phyloP scores from a whole-genome alignment of 2,329 filamentous ascomycete genomes.

The Zalaria sp. region DNA sequence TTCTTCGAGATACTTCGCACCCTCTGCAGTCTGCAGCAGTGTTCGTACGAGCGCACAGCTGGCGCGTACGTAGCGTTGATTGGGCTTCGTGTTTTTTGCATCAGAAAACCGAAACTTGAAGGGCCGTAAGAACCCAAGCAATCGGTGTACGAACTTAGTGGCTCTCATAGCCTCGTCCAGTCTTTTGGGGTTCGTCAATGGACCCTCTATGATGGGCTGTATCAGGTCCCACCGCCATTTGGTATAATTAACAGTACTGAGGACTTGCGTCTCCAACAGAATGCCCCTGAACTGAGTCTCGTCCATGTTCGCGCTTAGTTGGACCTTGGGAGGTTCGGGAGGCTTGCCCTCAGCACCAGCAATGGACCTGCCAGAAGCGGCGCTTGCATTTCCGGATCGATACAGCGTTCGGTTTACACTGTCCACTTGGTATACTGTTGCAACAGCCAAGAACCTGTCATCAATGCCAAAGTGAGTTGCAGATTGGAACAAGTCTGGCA shows the following conservation, averaged over 20 bases:
- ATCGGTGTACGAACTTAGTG: slow-evolving; percentile 88
- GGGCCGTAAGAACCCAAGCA: slow-evolving; percentile 88
- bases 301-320: slow-evolving; percentile 46
- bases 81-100: slow-evolving; percentile 76
- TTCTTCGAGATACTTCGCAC: slow-evolving; percentile 70
- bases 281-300: slow-evolving; percentile 48
- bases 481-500: slow-evolving; percentile 71
- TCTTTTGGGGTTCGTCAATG: slow-evolving; percentile 76
- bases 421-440: slow-evolving; percentile 94
- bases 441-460: slow-evolving; percentile 65
- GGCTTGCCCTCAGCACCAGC: slow-evolving; percentile 13
- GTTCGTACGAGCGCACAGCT: slow-evolving; percentile 82
- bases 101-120: slow-evolving; percentile 96
- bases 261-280: slow-evolving; percentile 66
- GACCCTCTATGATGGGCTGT: slow-evolving; percentile 79
- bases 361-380: slow-evolving; percentile 19
- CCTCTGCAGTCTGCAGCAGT: slow-evolving; percentile 72
- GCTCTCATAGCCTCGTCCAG: slow-evolving; percentile 88
- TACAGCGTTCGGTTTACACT: slow-evolving; percentile 90
- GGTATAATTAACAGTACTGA: slow-evolving; percentile 75
- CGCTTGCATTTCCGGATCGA: slow-evolving; percentile 43
- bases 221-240: slow-evolving; percentile 99
- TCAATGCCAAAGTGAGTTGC: slow-evolving; percentile 60
- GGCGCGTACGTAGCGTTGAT: slow-evolving; percentile 83
- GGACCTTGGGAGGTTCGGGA: slow-evolving; percentile 34